phyloP scores from a whole-genome alignment of 1,284 basidiomycete genomes.

The Ceratobasidium theobromae region DNA sequence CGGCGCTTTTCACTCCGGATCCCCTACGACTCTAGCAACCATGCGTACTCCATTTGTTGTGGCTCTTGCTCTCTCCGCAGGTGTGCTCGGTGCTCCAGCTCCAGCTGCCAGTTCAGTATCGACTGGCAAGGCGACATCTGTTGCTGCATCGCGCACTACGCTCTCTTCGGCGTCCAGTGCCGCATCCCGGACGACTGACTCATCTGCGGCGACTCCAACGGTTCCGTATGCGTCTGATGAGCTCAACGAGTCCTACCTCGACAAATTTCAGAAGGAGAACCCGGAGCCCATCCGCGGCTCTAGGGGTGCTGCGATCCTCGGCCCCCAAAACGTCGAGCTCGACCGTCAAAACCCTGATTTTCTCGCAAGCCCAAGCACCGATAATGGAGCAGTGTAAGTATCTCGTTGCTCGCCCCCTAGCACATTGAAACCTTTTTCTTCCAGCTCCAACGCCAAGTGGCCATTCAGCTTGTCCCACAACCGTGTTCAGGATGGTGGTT shows the following conservation, averaged over 20 bases:
- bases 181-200: background rate
- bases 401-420: background rate
- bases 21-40: background rate
- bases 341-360: constrained; percentile 21
- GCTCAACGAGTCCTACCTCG: constrained; percentile 11
- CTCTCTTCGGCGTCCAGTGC: background rate
- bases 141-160: background rate
- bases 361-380: constrained; percentile 40
- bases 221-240: constrained; percentile 28
- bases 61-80: constrained; percentile 14
- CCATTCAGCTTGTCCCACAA: constrained; percentile 69
- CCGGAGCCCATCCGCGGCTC: constrained; percentile 37
- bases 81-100: constrained; percentile 6
- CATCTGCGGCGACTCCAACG: constrained; percentile 26
- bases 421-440: background rate
- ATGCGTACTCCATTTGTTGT: constrained; percentile 15
- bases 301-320: constrained; percentile 37
- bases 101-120: background rate
- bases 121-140: background rate
- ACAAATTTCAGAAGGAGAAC: constrained; percentile 14
- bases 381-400: constrained; percentile 38
- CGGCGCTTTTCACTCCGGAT: background rate
- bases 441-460: constrained; percentile 66
- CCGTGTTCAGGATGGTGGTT: constrained; percentile 68
- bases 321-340: constrained; percentile 35